Base-by-base conservation (phyloP, 2,329 filamentous ascomycete genomes). In the Aspergillus bombycis region DNA sequence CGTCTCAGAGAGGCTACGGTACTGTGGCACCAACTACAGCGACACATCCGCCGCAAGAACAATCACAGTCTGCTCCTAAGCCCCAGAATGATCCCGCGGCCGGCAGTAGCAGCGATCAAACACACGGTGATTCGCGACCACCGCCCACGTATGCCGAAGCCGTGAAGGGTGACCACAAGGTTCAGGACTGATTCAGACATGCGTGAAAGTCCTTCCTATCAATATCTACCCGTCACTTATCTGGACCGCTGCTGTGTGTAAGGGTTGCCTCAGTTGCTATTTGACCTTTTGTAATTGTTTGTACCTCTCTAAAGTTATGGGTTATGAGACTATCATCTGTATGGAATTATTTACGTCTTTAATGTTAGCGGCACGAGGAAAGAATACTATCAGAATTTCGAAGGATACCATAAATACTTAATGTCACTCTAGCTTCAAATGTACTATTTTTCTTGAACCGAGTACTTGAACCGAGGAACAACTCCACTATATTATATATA, bases 131-230 rank as follows among this genome's bases (percentile, higher is more conserved):
- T 71, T 74, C 80, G 78, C 68, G 78, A 79, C 36, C 80, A 43
- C 94, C 94, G 48, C 94, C 95, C 4, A 92, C 90, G 16, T 98
- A 98, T 78, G 91, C 91, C 19, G 92, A 97, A 79, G 94, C 93
- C 55, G 90, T 97, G 63, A 90, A 89, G 72, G 93, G 92, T 1
- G 94, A 98, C 75, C 82, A 97, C 79, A 98, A 98, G 86, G 84
- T 97, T 57, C 95, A 98, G 84, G 85, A 88, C 64, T 88, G 83
- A 59, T 50, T 16, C 21, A 23, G 52, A n/a, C 23, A 23, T 23
- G 34, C 4, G 14, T 36, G 30, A 19, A 21, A 38, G 21, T 11
- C 11, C 2, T 26, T 55, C 21, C 7, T 36, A 38, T 8, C n/a
- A 11, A n/a, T 28, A 14, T 53, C 41, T 23, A n/a, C 43, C 14